Percentiles rank a stretch among this genome's conserved stretches.
Conservation (phyloP, 106 monocot genomes). For the Ottelia alismoides region DNA sequence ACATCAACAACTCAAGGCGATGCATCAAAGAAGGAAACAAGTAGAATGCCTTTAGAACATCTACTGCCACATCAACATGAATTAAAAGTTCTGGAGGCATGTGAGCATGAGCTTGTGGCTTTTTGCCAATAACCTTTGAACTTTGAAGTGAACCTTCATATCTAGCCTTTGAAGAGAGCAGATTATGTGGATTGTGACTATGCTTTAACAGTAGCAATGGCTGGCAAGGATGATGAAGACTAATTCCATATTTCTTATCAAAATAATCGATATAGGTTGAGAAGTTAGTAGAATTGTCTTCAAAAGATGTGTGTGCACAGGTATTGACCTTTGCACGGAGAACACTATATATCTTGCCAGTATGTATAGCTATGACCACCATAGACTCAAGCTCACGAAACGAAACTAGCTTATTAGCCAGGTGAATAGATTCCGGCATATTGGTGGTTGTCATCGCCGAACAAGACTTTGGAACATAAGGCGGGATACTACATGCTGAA, state of each 20-base stretch:
- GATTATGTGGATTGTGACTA: slow-evolving; percentile 73
- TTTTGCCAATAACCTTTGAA: slow-evolving; percentile 7
- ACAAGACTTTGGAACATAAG: too few relatives aligned
- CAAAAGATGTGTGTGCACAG: slow-evolving; percentile 39
- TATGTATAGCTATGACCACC: slow-evolving; percentile 67
- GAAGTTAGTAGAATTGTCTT: slow-evolving; percentile 20
- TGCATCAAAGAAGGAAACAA: slow-evolving; percentile 92
- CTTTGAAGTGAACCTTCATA: slow-evolving; percentile 37
- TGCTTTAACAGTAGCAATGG: slow-evolving; percentile 63
- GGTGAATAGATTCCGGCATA: slow-evolving; percentile 20
- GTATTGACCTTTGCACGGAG: slow-evolving; percentile 21
- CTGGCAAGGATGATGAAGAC: slow-evolving; percentile 43
- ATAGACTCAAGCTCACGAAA: slow-evolving; percentile 22
- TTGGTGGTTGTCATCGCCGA: too few relatives aligned
- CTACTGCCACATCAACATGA: slow-evolving; percentile 52
- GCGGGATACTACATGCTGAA: too few relatives aligned
- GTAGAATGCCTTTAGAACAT: slow-evolving; percentile 68
- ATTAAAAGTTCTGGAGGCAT: slow-evolving; percentile 95
- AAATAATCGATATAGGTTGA: slow-evolving; percentile 46
- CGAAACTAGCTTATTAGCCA: slow-evolving; percentile 36
- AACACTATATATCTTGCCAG: slow-evolving; percentile 64
- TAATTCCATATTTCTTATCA: slow-evolving; percentile 36
- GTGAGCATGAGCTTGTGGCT: slow-evolving; percentile 28
- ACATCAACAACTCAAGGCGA: slow-evolving; percentile 71
- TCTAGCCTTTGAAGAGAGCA: slow-evolving; percentile 33